Evolutionary conservation across 768 basidiomycete genomes (phyloP).

Genomic region (Suillus subluteus): DNA sequence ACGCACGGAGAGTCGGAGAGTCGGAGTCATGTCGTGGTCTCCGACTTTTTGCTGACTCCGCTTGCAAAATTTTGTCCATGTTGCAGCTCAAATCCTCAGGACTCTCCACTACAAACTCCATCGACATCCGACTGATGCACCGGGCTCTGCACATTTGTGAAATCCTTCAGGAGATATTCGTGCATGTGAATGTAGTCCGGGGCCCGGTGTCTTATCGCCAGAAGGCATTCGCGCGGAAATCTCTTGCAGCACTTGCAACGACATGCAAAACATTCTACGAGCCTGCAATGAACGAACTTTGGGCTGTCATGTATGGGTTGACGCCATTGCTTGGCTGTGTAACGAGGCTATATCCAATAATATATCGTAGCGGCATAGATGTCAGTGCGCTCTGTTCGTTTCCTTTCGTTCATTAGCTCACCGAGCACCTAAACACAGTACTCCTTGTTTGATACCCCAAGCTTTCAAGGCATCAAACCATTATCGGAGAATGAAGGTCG

Average conservation of each 20-base stretch:
- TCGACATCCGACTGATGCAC: not conserved
- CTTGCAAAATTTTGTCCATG: not conserved
- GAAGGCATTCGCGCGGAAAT: not conserved
- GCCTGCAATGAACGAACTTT: not conserved
- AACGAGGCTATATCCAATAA: not conserved
- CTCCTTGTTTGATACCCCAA: not conserved
- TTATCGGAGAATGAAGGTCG: not conserved
- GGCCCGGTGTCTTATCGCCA: not conserved
- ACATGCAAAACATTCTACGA: not conserved
- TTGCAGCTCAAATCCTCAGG: not conserved
- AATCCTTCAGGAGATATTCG: not conserved
- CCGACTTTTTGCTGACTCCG: not conserved
- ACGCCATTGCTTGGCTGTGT: not conserved
- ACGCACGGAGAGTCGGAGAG: constrained; percentile 1
- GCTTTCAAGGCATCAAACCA: not conserved
- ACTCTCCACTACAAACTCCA: not conserved
- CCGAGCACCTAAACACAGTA: not conserved
- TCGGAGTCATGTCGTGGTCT: not conserved
- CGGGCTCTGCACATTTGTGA: not conserved
- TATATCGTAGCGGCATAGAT: not conserved
- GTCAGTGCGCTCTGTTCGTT: not conserved
- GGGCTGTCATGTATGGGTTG: not conserved
- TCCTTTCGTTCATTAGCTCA: not conserved
- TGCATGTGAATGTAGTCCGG: not conserved
- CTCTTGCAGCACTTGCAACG: not conserved